Conservation (phyloP, 768 basidiomycete genomes). For the Suillus ampliporus region DNA sequence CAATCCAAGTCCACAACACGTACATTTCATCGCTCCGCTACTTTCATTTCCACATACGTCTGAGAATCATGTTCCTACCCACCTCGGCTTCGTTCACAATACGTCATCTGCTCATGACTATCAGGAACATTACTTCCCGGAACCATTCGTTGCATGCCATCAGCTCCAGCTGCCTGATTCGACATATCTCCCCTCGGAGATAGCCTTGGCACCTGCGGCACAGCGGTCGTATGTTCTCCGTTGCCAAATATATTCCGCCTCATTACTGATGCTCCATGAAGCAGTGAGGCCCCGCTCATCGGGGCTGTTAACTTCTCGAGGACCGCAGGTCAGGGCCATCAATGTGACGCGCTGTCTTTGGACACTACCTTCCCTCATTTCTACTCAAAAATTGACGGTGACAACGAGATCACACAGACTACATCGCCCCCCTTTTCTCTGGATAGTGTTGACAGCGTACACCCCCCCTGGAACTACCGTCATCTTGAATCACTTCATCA, state of each 20-base stretch:
- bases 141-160: not conserved
- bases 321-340: not conserved
- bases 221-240: not conserved
- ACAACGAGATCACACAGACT: not conserved
- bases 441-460: not conserved
- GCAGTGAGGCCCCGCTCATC: not conserved
- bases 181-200: not conserved
- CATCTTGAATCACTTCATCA: not conserved
- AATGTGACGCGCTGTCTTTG: slow-evolving; percentile 1
- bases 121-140: not conserved
- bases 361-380: not conserved
- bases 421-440: slow-evolving; percentile 5
- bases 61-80: not conserved
- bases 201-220: not conserved
- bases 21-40: not conserved
- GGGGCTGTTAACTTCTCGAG: not conserved
- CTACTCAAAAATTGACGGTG: not conserved
- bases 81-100: not conserved
- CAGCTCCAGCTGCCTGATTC: not conserved
- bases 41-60: not conserved
- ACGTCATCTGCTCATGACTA: slow-evolving; percentile 3
- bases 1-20: not conserved
- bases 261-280: not conserved
- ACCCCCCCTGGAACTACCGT: not conserved
- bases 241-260: not conserved